Conservation (phyloP, 2,329 filamentous ascomycete genomes). For the Leptographium lundbergii region DNA sequence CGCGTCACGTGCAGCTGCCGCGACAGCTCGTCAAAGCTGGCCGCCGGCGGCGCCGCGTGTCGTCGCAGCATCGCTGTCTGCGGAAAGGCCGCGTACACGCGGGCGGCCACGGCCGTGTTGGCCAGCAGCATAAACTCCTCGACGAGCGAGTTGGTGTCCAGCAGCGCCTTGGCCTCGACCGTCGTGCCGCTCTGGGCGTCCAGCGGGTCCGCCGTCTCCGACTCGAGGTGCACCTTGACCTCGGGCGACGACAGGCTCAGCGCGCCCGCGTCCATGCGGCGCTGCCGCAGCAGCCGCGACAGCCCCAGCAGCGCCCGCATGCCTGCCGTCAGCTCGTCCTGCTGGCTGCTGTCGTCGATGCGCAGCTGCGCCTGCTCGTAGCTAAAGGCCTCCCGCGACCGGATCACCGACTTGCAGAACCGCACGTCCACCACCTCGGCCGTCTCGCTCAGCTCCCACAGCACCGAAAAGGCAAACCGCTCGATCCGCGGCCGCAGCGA, state of each 20-base stretch:
- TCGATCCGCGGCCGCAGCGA: conserved; percentile 98
- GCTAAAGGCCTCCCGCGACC: conserved; percentile 90
- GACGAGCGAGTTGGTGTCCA: conserved; percentile 94
- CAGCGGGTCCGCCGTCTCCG: conserved; percentile 20
- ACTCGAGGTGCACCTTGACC: conserved; percentile 93
- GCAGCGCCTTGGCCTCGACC: conserved; percentile 85
- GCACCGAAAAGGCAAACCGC: conserved; percentile 70
- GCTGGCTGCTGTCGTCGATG: conserved; percentile 78
- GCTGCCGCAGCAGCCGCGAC: conserved; percentile 86
- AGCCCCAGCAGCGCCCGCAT: conserved; percentile 80
- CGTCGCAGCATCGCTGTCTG: conserved; percentile 90
- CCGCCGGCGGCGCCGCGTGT: conserved; percentile 83
- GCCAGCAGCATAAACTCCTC: conserved; percentile 99
- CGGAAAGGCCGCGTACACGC: conserved; percentile 83
- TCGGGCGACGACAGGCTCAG: conserved; percentile 95
- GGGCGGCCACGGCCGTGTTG: conserved; percentile 85
- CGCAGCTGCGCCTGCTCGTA: conserved; percentile 92
- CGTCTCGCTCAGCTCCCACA: conserved; percentile 73
- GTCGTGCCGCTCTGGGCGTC: neutral
- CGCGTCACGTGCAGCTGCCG: conserved; percentile 66
- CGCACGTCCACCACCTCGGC: conserved; percentile 75
- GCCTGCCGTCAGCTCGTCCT: conserved; percentile 78
- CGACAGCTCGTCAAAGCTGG: conserved; percentile 89
- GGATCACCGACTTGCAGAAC: conserved; percentile 97
- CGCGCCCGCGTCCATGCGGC: conserved; percentile 91